Evolutionary conservation across 176 grass and related monocot genomes (phyloP).

Genomic region (Triticum timopheevii): DNA sequence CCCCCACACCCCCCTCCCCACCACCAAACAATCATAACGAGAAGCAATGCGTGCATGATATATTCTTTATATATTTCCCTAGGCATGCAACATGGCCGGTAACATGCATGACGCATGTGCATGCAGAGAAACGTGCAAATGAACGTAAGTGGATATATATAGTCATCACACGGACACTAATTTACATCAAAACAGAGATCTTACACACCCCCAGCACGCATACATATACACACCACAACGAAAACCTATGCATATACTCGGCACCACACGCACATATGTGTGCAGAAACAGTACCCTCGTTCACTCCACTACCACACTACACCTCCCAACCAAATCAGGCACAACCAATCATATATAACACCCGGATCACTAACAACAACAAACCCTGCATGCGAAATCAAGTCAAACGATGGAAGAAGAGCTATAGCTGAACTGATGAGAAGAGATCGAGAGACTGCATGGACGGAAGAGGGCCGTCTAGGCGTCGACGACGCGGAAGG

Average conservation of each 20-base stretch:
- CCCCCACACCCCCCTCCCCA: no score
- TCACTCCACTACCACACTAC: neutral
- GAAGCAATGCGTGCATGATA: no score
- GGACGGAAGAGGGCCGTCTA: neutral
- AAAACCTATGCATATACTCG: neutral
- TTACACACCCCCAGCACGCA: neutral
- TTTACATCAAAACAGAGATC: neutral
- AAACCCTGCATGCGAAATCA: neutral
- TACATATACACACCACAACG: neutral
- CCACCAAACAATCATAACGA: no score
- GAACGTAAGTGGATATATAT: neutral
- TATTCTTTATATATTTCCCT: no score
- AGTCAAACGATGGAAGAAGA: neutral
- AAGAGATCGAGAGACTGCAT: neutral
- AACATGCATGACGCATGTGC: neutral
- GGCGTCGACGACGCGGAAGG: constrained; percentile 71
- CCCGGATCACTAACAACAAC: neutral
- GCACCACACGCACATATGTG: neutral
- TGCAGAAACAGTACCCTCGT: neutral
- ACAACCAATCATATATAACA: neutral
- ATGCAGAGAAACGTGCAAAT: no score
- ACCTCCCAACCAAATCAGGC: neutral
- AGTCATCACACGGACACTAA: neutral
- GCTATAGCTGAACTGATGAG: neutral
- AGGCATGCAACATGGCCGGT: neutral